phyloP scores from a whole-genome alignment of 148 eudicot genomes.

The Rhododendron ferrugineum region DNA sequence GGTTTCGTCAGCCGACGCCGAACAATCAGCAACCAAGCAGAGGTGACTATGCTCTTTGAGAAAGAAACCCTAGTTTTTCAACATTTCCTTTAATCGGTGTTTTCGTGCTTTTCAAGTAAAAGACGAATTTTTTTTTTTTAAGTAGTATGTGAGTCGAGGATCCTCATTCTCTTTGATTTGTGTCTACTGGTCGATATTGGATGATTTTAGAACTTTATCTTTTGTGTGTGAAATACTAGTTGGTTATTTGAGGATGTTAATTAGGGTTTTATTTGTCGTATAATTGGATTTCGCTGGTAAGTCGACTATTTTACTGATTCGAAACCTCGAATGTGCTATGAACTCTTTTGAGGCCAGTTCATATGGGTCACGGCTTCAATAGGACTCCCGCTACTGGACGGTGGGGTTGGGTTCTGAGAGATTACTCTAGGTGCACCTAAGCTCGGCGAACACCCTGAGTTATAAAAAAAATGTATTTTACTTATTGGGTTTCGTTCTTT shows the following conservation, averaged over 20 bases:
- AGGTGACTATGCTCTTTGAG: slow-evolving; percentile 23
- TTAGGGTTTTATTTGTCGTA: background rate
- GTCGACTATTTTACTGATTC: background rate
- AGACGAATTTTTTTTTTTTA: background rate
- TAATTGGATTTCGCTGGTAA: background rate
- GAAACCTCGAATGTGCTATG: no score
- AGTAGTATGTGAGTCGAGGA: background rate
- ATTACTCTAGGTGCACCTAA: no score
- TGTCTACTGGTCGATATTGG: background rate
- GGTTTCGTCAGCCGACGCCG: slow-evolving; percentile 37
- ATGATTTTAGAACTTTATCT: background rate
- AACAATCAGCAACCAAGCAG: slow-evolving; percentile 44
- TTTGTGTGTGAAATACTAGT: background rate
- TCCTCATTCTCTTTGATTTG: background rate
- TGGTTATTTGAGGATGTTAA: background rate
- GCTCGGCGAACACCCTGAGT: no score
- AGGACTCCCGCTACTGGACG: no score
- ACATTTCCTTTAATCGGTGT: background rate
- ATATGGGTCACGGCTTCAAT: background rate
- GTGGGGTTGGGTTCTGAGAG: no score
- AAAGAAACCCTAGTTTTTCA: background rate
- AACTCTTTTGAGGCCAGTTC: background rate
- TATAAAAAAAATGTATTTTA: no score
- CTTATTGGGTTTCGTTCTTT: background rate
- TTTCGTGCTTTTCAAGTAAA: background rate